These are phyloP conservation scores for Xerophyta viscosa DNA, from an alignment of 106 monocot species.

Conservation along the genomic window DNA sequence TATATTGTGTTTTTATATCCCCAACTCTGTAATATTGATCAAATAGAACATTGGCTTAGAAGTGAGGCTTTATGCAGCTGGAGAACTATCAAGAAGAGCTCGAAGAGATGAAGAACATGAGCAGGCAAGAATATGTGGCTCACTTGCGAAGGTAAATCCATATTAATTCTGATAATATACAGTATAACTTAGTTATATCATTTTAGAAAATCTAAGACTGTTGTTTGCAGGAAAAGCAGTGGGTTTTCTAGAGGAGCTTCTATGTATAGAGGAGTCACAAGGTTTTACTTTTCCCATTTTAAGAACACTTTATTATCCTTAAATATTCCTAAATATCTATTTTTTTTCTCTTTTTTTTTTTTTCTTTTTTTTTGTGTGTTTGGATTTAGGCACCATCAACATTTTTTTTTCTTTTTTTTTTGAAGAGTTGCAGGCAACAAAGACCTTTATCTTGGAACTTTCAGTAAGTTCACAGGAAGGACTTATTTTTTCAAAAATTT, in stretches of 20 bases:
- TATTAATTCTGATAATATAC: too few species aligned
- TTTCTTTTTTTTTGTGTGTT: background rate
- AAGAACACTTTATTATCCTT: too few species aligned
- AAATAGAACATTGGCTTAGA: background rate
- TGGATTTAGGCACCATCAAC: conserved; percentile 90
- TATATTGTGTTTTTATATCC: background rate
- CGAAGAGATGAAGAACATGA: conserved; percentile 84
- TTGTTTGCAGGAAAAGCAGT: conserved; percentile 78
- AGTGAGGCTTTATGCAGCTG: conserved; percentile 26
- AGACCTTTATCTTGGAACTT: conserved; percentile 98
- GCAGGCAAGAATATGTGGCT: conserved; percentile 72
- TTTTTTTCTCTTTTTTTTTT: too few species aligned
- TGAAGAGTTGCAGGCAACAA: conserved; percentile 97
- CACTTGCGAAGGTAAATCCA: conserved; percentile 64
- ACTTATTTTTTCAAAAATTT: background rate
- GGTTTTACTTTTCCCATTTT: conserved; percentile 23
- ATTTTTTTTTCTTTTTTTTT: conserved; percentile 77
- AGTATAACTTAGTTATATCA: background rate
- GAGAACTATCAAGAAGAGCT: conserved; percentile 58
- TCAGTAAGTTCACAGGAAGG: too few species aligned
- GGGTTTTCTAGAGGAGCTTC: conserved; percentile 97
- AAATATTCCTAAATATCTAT: too few species aligned
- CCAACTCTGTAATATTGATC: too few species aligned
- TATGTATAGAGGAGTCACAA: conserved; percentile 95
- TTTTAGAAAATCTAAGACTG: background rate